Evolutionary conservation across 2,329 filamentous ascomycete genomes (phyloP), one percentile per base, ranked within the genome.

Genomic region (Pseudopithomyces chartarum): DNA sequence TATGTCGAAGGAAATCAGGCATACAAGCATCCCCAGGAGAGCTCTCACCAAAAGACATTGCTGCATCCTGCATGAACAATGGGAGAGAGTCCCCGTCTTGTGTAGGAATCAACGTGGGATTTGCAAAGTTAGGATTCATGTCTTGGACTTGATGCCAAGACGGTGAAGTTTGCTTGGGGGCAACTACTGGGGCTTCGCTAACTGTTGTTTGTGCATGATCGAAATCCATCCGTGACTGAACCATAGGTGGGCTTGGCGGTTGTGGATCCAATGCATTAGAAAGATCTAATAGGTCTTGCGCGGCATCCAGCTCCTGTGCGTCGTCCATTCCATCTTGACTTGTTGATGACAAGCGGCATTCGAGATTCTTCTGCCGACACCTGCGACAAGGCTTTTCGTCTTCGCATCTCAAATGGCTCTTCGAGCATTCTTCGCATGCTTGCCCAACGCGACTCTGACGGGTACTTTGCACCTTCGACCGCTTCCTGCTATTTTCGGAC

Each of bases 321-420:
- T 61, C 60, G 58, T 70, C 63, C 19, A 67, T 56, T 34, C 63
- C 66, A 26, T 51, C 56, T 2, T 62, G 47, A 17, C 7, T 34
- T 29, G 47, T 17, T 8, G 34, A 17, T 40, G 34, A 50, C n/a
- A 40, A 15, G 19, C 62, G 73, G 55, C 82, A 84, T 6, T 68
- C 61, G 19, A 83, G 77, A 60, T 77, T 76, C 60, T 81, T 82
- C 62, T 81, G 81, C 39, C 71, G 76, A 67, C 82, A 84, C 44
- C 82, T 74, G 58, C 75, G 80, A 63, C 82, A 84, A 7, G 82
- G 82, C 68, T 84, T 84, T 44, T 80, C 76, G 59, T 84, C 82
- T 57, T 84, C 81, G 58, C 82, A 84, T 63, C 82, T 81, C 19
- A 84, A 71, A 62, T 84, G 82, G 2, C 80, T 78, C 20, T 77